Conservation (phyloP, 495 filamentous ascomycete genomes). For the Apodospora peruviana region DNA sequence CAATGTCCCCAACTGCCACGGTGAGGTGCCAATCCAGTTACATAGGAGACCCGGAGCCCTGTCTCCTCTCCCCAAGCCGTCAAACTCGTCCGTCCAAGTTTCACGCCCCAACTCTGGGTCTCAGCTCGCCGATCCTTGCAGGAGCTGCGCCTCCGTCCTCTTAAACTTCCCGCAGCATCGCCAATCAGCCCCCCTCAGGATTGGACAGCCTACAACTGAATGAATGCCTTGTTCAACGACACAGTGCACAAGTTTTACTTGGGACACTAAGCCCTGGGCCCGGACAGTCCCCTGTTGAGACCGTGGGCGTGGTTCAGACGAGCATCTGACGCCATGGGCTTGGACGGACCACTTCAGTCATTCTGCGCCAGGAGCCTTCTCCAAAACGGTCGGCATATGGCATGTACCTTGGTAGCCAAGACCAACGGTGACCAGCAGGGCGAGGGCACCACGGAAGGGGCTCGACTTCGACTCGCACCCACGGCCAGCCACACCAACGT, state of each 20-base stretch:
- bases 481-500: slow-evolving; percentile 5
- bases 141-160: slow-evolving; percentile 19
- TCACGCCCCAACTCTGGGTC: slow-evolving; percentile 29
- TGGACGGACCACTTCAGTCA: slow-evolving; percentile 29
- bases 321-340: slow-evolving; percentile 37
- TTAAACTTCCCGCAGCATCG: slow-evolving; percentile 3
- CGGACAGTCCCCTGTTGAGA: slow-evolving; percentile 25
- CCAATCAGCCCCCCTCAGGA: slow-evolving; percentile 6
- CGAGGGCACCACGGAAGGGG: no score
- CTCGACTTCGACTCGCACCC: no score
- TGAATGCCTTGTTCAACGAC: background rate
- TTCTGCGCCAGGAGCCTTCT: slow-evolving; percentile 21
- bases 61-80: slow-evolving; percentile 14
- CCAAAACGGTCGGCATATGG: slow-evolving; percentile 25
- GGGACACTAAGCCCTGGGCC: slow-evolving; percentile 10
- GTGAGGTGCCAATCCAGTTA: slow-evolving; percentile 29
- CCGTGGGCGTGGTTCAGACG: slow-evolving; percentile 30
- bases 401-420: slow-evolving; percentile 17
- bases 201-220: slow-evolving; percentile 9
- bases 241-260: background rate
- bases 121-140: slow-evolving; percentile 33
- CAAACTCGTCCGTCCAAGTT: slow-evolving; percentile 15
- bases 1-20: slow-evolving; percentile 3
- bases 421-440: slow-evolving; percentile 9
- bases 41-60: slow-evolving; percentile 14